Evolutionary conservation across 176 grass and related monocot species (phyloP), one percentile per base, ranked within the genome.

Genomic region (Carex myosuroides): DNA sequence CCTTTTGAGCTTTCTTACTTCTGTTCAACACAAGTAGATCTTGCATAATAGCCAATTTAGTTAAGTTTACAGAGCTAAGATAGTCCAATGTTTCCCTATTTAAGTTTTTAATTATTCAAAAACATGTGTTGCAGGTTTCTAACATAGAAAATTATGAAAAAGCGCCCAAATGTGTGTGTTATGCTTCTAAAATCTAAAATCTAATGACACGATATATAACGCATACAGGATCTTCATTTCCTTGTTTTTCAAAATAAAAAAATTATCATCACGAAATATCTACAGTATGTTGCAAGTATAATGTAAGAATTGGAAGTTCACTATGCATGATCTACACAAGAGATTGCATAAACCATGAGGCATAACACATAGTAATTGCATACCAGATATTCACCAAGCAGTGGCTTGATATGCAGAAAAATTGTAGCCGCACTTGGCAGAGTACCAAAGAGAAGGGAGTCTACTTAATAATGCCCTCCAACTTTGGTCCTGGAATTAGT

Each of bases 391-490:
- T 68, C 22, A 52, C 32, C 62, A 66, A 17, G 80, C 80, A 68
- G 41, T 83, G n/a, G 61, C 37, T 66, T 83, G 62, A 83, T 83
- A 64, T 68, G 61, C 62, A 68, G 64, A 50, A 83, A 83, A 68
- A 17, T 66, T 63, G 60, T 83, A 63, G 64, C 60, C 18, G 79
- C 79, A 56, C 35, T 62, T 81, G 39, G 54, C 22, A 30, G 44
- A 68, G 80, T 66, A 83, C 80, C 80, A 83, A 83, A 83, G 80
- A 50, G 80, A 83, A 83, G 80, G 80, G 80, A 67, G 64, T 53
- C 80, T 66, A 66, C 64, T 66, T 68, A 82, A 6, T 64, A 82
- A 82, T 66, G 80, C 60, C 80, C 80, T 83, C 62, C 64, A 66
- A 52, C 44, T 66, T 83, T 83, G 60, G 80, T 46, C 64, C 80